Base-by-base conservation (phyloP, 345 rosid species). In the Gossypium herbaceum region DNA sequence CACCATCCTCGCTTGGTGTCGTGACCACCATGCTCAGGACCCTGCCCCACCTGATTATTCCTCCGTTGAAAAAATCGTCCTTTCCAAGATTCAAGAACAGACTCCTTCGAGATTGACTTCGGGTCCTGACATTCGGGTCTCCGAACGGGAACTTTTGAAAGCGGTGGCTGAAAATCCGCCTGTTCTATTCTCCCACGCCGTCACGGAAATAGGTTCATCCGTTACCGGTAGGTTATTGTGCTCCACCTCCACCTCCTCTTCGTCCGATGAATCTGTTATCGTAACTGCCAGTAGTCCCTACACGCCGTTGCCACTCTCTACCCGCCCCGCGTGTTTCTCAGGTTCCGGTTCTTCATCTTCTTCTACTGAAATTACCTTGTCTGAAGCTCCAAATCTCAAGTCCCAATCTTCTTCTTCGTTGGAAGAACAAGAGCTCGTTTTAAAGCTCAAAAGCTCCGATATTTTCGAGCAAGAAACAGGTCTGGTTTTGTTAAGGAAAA, bases 141-240 rank as follows among this genome's bases (percentile, higher is more conserved):
- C 64, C 39, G 64, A 59, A 59, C 41, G 64, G 64, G 64, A 59
- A 25, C 64, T 59, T 59, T 59, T 59, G 64, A 25, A 59, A 59
- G 64, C 64, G 41, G 64, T 59, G 8, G 64, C 64, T 59, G 64
- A 59, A 24, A 59, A 59, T 25, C 64, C 64, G 13, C 64, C 64
- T 5, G 64, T 25, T 59, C 24, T 59, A 13, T 59, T 59, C 64
- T 59, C 64, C 34, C 64, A 59, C 64, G 64, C 64, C 7, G 64
- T 13, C 16, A 59, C 64, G 2, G 64, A 59, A 59, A 59, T 59
- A 24, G 64, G 64, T 25, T 17, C 64, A 25, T 7, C 39, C 24
- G 64, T 25, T 16, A 25, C 12, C 17, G 2, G 12, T 25, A 12
- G 17, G 39, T 59, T 59, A 12, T 59, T 59, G 39, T 24, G 64